Base-by-base conservation (phyloP, 768 basidiomycete genomes). In the Naganishia onofrii region DNA sequence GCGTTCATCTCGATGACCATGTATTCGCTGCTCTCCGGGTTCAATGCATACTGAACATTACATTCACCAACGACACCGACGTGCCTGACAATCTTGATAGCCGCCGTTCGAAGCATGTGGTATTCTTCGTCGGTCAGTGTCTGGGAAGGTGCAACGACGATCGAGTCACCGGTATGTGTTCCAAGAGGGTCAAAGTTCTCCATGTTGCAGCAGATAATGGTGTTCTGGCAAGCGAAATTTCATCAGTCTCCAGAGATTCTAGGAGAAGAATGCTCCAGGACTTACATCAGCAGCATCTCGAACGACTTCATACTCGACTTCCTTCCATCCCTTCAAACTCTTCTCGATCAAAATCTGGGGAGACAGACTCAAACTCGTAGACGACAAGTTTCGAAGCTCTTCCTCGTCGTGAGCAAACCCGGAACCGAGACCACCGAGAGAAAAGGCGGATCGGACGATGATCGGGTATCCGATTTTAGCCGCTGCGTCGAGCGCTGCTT, bases 291-390 rank as follows among this genome's bases (percentile, higher is more conserved):
- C 95, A 74, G 86, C 93, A 80, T 99, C 96, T 66, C 96, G 90
- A 77, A 98, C 96, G 72, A 99, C 96, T 81, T 99, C 96, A 75
- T 98, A 99, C 83, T 99, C 96, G 72, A 98, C 86, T 83, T 99
- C 96, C 81, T 99, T 99, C 96, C 96, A 99, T 34, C 96, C 96
- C 83, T 98, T 98, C 89, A 99, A 91, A 75, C 90, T 92, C 60
- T 93, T 90, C 83, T 98, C 96, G 73, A 99, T 93, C 68, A 99
- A 86, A 53, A 98, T 91, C 80, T 98, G 96, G 56, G 96, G 95
- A 74, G 89, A 90, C 32, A 98, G 85, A 78, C 88, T 88, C 66
- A 99, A 86, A 78, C 89, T 87, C 82, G 91, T 95, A 28, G 96
- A 94, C 52, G 93, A 87, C 28, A 99, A 85, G 81, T 99, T 94